Conservation (phyloP, 2,329 filamentous ascomycete species). For the Trematosphaeria pertusa region DNA sequence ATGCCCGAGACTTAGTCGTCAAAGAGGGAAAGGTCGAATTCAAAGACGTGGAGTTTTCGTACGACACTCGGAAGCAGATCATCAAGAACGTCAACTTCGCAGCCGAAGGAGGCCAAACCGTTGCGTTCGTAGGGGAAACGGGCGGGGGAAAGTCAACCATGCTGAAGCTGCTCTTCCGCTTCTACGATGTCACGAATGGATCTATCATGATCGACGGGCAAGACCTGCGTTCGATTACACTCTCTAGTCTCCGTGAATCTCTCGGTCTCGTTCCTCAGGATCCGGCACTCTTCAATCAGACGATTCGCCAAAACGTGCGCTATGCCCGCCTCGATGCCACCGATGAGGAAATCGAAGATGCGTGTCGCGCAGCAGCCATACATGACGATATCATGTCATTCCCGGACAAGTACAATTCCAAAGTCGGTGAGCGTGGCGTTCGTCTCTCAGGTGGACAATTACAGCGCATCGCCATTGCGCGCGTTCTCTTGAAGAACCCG, state of each 20-base stretch:
- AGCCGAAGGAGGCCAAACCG: conserved; percentile 60
- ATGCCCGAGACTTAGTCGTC: conserved; percentile 51
- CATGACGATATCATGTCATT: conserved; percentile 70
- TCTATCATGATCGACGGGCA: conserved; percentile 65
- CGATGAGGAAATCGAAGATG: conserved; percentile 65
- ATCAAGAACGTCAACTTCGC: conserved; percentile 59
- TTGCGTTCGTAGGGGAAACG: conserved; percentile 68
- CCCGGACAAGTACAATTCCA: conserved; percentile 51
- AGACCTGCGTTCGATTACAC: conserved; percentile 65
- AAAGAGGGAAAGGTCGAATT: conserved; percentile 61
- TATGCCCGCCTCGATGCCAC: conserved; percentile 69
- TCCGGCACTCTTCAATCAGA: conserved; percentile 68
- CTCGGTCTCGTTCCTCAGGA: conserved; percentile 72
- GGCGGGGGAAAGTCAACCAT: conserved; percentile 69
- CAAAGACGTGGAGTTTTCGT: conserved; percentile 62
- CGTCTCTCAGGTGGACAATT: conserved; percentile 69
- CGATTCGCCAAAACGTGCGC: conserved; percentile 69
- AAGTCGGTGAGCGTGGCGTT: conserved; percentile 50
- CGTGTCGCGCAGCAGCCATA: conserved; percentile 67
- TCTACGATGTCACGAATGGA: conserved; percentile 65
- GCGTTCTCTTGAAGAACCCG: conserved; percentile 79
- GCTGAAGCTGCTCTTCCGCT: conserved; percentile 66
- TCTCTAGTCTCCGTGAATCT: conserved; percentile 63
- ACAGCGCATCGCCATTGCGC: conserved; percentile 71
- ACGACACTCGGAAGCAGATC: conserved; percentile 60